Percentiles rank a stretch among this genome's conserved stretches.
Conservation (phyloP, 1,139 yeast genomes). For the Zygoascus sp. region DNA sequence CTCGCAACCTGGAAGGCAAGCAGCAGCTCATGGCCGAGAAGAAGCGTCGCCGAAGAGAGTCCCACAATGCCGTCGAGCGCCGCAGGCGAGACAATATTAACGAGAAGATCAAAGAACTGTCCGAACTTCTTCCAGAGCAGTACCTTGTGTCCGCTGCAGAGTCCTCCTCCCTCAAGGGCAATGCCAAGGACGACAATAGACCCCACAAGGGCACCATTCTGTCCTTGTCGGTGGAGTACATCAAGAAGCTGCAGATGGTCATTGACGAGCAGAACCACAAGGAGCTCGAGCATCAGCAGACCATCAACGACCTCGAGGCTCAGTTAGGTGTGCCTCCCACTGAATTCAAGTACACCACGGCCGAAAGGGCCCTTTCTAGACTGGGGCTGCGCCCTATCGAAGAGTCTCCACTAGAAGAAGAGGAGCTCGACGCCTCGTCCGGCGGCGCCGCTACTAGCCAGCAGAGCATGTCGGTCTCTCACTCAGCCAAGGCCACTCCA, state of each 20-base stretch:
- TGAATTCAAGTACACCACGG: slow-evolving; percentile 66
- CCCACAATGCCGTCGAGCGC: slow-evolving; percentile 48
- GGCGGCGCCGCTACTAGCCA: not conserved
- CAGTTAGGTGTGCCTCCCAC: slow-evolving; percentile 41
- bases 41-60: slow-evolving; percentile 43
- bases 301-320: slow-evolving; percentile 51
- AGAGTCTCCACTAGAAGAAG: slow-evolving; percentile 11
- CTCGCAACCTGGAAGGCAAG: too few species aligned
- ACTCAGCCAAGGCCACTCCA: slow-evolving; percentile 3
- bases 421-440: slow-evolving; percentile 1
- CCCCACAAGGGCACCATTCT: slow-evolving; percentile 92
- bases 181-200: slow-evolving; percentile 76
- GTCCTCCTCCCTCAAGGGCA: slow-evolving; percentile 20
- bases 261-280: slow-evolving; percentile 66
- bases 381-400: slow-evolving; percentile 52
- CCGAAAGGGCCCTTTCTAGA: slow-evolving; percentile 69
- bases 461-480: not conserved
- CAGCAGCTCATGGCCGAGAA: slow-evolving; percentile 28
- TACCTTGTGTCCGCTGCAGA: slow-evolving; percentile 40
- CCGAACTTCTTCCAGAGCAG: slow-evolving; percentile 61
- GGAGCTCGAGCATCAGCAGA: slow-evolving; percentile 69
- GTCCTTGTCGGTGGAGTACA: slow-evolving; percentile 79
- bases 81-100: slow-evolving; percentile 85
- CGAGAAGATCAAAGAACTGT: slow-evolving; percentile 79
- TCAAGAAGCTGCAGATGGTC: slow-evolving; percentile 63